These are phyloP conservation scores for Erodium texanum DNA, from an alignment of 441 rosid species.

Conservation along the genomic window DNA sequence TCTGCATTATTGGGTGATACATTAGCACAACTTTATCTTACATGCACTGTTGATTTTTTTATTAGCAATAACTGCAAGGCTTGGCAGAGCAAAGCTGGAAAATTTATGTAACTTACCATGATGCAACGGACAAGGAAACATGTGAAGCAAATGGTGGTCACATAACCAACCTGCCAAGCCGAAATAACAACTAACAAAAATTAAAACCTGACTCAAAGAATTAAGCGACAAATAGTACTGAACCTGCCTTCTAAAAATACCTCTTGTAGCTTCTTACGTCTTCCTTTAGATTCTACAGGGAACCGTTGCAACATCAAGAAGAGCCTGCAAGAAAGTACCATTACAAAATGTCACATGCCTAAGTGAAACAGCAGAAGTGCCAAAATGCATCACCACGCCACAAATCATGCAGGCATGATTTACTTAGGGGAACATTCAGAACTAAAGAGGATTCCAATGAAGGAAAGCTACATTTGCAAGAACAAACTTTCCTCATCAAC, in stretches of 20 bases:
- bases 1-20: conserved; percentile 28
- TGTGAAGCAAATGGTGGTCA: conserved; percentile 75
- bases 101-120: conserved; percentile 46
- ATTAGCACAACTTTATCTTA: not conserved
- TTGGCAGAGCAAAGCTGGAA: not conserved
- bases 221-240: not conserved
- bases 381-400: not conserved
- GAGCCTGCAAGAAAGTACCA: conserved; percentile 37
- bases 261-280: conserved; percentile 87
- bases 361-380: not conserved
- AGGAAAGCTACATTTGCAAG: not conserved
- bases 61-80: not conserved
- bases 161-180: conserved; percentile 75
- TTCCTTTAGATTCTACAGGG: conserved; percentile 89
- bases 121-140: conserved; percentile 84
- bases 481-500: conserved; percentile 1
- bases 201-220: not conserved
- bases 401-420: not conserved
- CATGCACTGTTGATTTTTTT: not conserved
- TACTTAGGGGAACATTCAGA: not conserved
- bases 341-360: not conserved
- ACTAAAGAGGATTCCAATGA: not conserved
- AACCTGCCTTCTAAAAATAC: conserved; percentile 22
- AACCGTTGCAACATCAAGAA: conserved; percentile 86
- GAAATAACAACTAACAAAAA: conserved; percentile 15